Evolutionary conservation across 352 stramenopile genomes (phyloP), one percentile per base, ranked within the genome.

Genomic region (Pythium rhizo-oryzae): DNA sequence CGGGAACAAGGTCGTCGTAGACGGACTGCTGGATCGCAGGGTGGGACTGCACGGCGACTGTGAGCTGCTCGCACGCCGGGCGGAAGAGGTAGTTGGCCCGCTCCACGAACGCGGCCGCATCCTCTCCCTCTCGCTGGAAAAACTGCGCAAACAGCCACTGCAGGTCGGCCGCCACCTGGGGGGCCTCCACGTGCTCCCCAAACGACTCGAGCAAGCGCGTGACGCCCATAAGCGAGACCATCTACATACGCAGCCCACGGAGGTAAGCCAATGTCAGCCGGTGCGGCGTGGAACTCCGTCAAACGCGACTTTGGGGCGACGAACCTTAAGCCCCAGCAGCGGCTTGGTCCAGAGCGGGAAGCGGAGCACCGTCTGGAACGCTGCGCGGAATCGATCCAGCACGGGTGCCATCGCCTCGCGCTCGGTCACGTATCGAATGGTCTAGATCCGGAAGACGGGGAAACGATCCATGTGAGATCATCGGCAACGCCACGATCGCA

Each of bases 381-480:
- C 81, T 25, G 73, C 50, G 18, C 72, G 69, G 51, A 91, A 92
- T 30, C 80, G 76, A 41, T 74, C 62, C 43, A 94, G 56, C 47
- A 89, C 53, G 37, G 82, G 75, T 19, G 69, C 65, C 76, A 94
- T 89, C 2, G 78, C 84, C 35, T 89, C 77, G 9, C 75, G 75
- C 62, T 92, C 82, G 8, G 85, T 94, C 72, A 86, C 81, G 59
- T 94, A 94, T 15, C 85, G 85, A 69, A 92, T 65, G 24, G 81
- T 86, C 85, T 93, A 39, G 8, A 12, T 57, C 23, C 21, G 24
- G 1, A 23, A 23, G 43, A 23, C 2, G 11, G 1, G 8, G 15
- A 19, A 4, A 47, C 1, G 5, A 5, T 46, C 39, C 39, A 19
- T n/a, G 41, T n/a, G 41, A 47, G 35, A 41, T 8, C 35, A 11